phyloP scores from a whole-genome alignment of 352 stramenopile species.

The Pythium periplocum region DNA sequence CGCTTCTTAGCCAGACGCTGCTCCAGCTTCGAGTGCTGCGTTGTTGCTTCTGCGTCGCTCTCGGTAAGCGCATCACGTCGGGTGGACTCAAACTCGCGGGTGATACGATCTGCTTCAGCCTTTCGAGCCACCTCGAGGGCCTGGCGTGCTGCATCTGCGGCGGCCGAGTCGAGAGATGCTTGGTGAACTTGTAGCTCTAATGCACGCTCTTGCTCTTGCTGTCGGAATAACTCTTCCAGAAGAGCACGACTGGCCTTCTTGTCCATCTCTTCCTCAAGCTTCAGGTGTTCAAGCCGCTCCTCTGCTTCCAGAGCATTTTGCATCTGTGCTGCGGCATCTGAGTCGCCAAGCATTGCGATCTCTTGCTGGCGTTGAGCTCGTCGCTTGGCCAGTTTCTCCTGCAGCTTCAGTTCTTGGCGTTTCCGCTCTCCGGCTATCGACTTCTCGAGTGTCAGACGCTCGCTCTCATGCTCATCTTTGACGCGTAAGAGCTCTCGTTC shows the following conservation, averaged over 20 bases:
- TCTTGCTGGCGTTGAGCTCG: constrained; percentile 1
- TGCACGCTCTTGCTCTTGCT: not conserved
- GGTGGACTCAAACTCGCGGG: not conserved
- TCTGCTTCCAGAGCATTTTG: constrained; percentile 1
- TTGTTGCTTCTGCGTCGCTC: constrained; percentile 14
- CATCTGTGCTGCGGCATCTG: constrained; percentile 1
- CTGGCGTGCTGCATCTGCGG: not conserved
- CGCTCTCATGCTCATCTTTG: constrained; percentile 37
- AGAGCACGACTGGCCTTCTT: not conserved
- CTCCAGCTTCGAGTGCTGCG: not conserved
- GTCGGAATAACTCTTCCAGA: not conserved
- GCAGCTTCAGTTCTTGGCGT: constrained; percentile 35
- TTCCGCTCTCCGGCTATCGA: constrained; percentile 23
- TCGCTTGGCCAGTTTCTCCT: constrained; percentile 38
- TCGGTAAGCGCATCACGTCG: constrained; percentile 5
- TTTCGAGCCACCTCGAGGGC: constrained; percentile 1
- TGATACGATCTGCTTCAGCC: constrained; percentile 2
- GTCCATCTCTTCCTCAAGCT: constrained; percentile 1
- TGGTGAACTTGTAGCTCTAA: not conserved
- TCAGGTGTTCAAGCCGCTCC: not conserved
- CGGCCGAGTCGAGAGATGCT: not conserved
- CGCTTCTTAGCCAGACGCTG: constrained; percentile 2
- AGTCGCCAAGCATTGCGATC: not conserved
- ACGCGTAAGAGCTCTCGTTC: constrained; percentile 37
- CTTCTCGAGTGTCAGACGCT: constrained; percentile 24